phyloP scores from a whole-genome alignment of 306 rosid species.

The Dalbergia cochinchinensis region DNA sequence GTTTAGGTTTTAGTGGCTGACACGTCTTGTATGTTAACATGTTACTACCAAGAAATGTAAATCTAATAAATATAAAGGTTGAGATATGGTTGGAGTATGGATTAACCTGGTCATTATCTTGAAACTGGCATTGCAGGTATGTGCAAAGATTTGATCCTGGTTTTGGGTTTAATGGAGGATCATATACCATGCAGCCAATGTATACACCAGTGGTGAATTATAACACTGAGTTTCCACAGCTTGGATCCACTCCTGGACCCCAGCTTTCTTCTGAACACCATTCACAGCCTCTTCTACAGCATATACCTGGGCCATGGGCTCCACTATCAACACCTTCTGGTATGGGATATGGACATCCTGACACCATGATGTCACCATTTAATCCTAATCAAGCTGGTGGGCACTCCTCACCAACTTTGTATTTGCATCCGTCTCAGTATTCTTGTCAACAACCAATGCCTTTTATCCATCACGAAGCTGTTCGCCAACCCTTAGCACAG shows the following conservation, averaged over 20 bases:
- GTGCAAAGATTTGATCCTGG: slow-evolving; percentile 99
- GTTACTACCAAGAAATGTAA: background rate
- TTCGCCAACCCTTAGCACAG: slow-evolving; percentile 88
- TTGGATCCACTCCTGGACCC: slow-evolving; percentile 86
- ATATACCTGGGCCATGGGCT: slow-evolving; percentile 81
- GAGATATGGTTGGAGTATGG: background rate
- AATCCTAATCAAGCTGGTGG: slow-evolving; percentile 80
- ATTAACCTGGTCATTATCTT: background rate
- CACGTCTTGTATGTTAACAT: slow-evolving; percentile 17
- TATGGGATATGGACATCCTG: slow-evolving; percentile 87
- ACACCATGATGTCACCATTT: slow-evolving; percentile 76
- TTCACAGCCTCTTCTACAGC: slow-evolving; percentile 76
- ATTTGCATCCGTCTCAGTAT: slow-evolving; percentile 87
- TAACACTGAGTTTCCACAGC: slow-evolving; percentile 97
- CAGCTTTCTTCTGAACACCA: slow-evolving; percentile 84
- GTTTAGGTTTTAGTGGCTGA: background rate
- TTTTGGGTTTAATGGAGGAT: slow-evolving; percentile 93
- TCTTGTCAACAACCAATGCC: slow-evolving; percentile 89
- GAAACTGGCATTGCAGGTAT: slow-evolving; percentile 66
- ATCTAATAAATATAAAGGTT: background rate
- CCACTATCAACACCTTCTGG: slow-evolving; percentile 74
- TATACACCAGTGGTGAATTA: slow-evolving; percentile 85
- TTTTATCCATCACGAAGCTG: slow-evolving; percentile 82
- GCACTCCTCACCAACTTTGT: slow-evolving; percentile 70
- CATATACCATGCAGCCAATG: slow-evolving; percentile 88